A percentile compares a stretch with the other conserved stretches of the same genome.
Conservation (phyloP, 2,329 filamentous ascomycete genomes). For the Stachybotrys elegans region DNA sequence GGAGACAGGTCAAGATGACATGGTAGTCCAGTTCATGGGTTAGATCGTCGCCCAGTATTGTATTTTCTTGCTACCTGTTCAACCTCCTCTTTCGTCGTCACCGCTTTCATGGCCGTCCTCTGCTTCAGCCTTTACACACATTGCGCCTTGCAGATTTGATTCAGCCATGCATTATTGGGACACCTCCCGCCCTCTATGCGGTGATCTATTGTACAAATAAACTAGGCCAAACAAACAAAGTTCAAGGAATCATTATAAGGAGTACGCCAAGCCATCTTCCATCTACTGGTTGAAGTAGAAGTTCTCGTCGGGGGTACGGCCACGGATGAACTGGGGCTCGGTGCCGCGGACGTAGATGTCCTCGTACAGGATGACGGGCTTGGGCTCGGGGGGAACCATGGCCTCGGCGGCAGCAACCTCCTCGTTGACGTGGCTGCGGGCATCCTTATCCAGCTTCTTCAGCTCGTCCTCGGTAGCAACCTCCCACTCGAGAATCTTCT, state of each 20-base stretch:
- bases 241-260: slow-evolving; percentile 26
- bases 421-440: slow-evolving; percentile 75
- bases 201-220: slow-evolving; percentile 24
- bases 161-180: slow-evolving; percentile 15
- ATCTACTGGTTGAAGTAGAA: slow-evolving; percentile 70
- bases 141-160: neutral
- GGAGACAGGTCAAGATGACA: too few relatives aligned
- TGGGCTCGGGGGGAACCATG: slow-evolving; percentile 77
- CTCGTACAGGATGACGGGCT: slow-evolving; percentile 82
- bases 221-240: slow-evolving; percentile 12
- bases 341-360: slow-evolving; percentile 89
- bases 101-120: too few relatives aligned
- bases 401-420: slow-evolving; percentile 89
- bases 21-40: too few relatives aligned
- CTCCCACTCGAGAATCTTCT: slow-evolving; percentile 95
- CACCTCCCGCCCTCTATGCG: slow-evolving; percentile 19
- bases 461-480: slow-evolving; percentile 91
- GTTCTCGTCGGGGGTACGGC: slow-evolving; percentile 86
- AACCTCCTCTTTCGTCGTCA: too few relatives aligned
- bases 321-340: slow-evolving; percentile 84
- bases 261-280: slow-evolving; percentile 16
- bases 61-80: too few relatives aligned
- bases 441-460: slow-evolving; percentile 93
- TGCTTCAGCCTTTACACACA: too few relatives aligned
- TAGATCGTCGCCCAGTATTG: too few relatives aligned